Base-by-base conservation (phyloP, 2,329 filamentous ascomycete genomes). In the Coccinonectria pachysandricola region DNA sequence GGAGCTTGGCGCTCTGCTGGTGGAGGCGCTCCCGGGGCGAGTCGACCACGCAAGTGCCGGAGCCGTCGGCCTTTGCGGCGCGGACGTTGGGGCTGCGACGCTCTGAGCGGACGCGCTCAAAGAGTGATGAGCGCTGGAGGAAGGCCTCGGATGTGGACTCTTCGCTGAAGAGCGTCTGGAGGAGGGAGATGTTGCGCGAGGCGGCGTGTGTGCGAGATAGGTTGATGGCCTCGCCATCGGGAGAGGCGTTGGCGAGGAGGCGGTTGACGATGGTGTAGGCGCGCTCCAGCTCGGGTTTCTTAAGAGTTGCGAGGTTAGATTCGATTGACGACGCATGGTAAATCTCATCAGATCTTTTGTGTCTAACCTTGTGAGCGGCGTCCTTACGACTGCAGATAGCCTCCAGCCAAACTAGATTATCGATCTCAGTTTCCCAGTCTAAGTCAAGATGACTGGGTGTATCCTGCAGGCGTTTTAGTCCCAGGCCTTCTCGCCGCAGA, bases 1-100 rank as follows among this genome's bases (percentile, higher is more conserved):
- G 79, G 13, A 87, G 55, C 46, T 78, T 79, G 13, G 81, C 81
- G 36, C 73, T 78, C 37, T 69, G 59, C 53, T 84, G 80, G 15
- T 70, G 67, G 17, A 54, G 8, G 54, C 36, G 34, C 13, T 22
- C 32, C 19, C 30, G 27, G 12, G 28, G 26, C 3, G 30, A 16
- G 12, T 34, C 21, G 5, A 21, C 18, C 11, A 32, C 35, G n/a
- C 34, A 29, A 4, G 29, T 15, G 14, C 29, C 34, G 7, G 27
- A 15, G 6, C 25, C 19, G 10, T 25, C 25, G 8, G 60, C 7
- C n/a, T n/a, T n/a, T n/a, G n/a, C n/a, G 7, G 10, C 7, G 17
- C 10, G 17, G 49, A 64, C 59, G 4, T 47, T 43, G 8, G 44
- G 27, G 15, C 35, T 32, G 8, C 35, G 37, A 10, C 32, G 28